Evolutionary conservation across 768 basidiomycete genomes (phyloP).

Genomic region (Cystofilobasidium macerans): DNA sequence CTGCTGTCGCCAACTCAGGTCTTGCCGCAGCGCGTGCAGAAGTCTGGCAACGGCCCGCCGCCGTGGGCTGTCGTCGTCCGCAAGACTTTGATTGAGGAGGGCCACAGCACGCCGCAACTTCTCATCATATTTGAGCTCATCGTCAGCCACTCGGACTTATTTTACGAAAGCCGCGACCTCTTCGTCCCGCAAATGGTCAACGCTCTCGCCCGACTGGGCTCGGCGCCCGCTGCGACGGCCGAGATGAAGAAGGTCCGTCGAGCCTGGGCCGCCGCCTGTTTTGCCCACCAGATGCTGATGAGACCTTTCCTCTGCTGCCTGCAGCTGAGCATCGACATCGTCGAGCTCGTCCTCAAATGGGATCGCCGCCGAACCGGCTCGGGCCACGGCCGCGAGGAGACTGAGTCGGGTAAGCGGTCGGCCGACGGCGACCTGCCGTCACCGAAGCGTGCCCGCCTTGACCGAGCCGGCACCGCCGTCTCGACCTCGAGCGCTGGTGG

Average conservation of each 20-base stretch:
- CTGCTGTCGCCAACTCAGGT: constrained; percentile 34
- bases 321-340: constrained; percentile 67
- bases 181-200: constrained; percentile 91
- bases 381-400: constrained; percentile 42
- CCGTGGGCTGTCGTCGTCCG: constrained; percentile 79
- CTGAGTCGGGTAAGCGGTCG: constrained; percentile 27
- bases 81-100: constrained; percentile 77
- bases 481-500: constrained; percentile 35
- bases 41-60: constrained; percentile 42
- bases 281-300: too few relatives aligned
- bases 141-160: constrained; percentile 77
- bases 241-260: constrained; percentile 55
- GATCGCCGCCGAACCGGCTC: constrained; percentile 45
- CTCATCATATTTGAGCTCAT: constrained; percentile 83
- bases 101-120: constrained; percentile 52
- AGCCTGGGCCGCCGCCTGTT: background rate
- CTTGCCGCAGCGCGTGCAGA: constrained; percentile 51
- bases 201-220: constrained; percentile 76
- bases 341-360: constrained; percentile 89
- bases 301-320: too few relatives aligned
- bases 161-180: constrained; percentile 81
- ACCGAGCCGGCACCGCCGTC: constrained; percentile 38
- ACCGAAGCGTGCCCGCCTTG: constrained; percentile 35
- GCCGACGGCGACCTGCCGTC: constrained; percentile 24
- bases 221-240: constrained; percentile 52